A percentile compares a stretch with the other conserved stretches of the same genome.
Evolutionary conservation across 176 grass and related monocot species (phyloP).

Genomic region (Secale cereale): DNA sequence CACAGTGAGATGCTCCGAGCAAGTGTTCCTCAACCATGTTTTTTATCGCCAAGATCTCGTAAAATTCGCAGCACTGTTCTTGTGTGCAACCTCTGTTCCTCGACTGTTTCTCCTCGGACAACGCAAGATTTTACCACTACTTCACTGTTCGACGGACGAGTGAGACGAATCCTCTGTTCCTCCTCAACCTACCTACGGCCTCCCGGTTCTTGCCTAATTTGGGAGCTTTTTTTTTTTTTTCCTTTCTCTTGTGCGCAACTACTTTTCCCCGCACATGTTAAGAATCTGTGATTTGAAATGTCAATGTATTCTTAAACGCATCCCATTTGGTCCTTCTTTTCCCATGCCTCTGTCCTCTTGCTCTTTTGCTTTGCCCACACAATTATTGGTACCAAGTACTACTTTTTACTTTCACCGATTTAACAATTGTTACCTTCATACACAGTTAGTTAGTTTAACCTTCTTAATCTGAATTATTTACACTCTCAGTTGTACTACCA

Average conservation of each 20-base stretch:
- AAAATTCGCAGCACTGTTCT: background rate
- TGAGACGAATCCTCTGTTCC: background rate
- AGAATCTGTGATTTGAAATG: conserved; percentile 28
- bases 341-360: background rate
- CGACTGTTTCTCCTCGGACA: conserved; percentile 19
- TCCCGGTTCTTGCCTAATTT: background rate
- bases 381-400: background rate
- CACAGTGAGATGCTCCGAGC: background rate
- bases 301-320: background rate
- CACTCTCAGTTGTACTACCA: no score
- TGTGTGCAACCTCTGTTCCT: background rate
- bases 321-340: background rate
- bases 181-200: background rate
- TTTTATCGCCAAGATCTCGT: background rate
- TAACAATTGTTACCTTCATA: background rate
- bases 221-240: background rate
- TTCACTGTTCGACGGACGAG: conserved; percentile 13
- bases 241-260: background rate
- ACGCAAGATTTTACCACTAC: background rate
- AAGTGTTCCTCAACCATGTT: background rate
- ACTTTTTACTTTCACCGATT: background rate
- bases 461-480: background rate
- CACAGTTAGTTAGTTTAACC: background rate
- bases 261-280: conserved; percentile 19
- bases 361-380: background rate